phyloP scores from a whole-genome alignment of 345 rosid genomes.

The Abelmoschus esculentus region DNA sequence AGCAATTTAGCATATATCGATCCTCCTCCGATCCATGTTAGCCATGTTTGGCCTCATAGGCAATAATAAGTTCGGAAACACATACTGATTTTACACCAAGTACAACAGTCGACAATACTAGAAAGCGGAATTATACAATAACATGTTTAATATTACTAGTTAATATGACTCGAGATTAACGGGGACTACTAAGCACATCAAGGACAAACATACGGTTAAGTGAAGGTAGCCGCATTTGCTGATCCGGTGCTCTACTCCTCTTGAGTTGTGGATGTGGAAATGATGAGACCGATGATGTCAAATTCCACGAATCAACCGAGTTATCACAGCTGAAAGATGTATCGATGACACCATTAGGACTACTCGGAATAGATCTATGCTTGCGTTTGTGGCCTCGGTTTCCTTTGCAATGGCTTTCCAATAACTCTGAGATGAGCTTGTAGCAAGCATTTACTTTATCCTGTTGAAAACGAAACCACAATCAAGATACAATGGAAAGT shows the following conservation, averaged over 20 bases:
- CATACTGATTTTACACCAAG: constrained; percentile 17
- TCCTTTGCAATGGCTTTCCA: constrained; percentile 24
- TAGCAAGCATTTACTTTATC: constrained; percentile 55
- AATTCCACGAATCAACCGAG: constrained; percentile 57
- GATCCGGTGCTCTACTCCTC: constrained; percentile 57
- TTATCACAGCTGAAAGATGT: constrained; percentile 54
- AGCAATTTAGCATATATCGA: background rate
- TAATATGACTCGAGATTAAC: constrained; percentile 21
- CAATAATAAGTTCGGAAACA: constrained; percentile 15
- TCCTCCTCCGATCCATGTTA: constrained; percentile 8
- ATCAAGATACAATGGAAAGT: background rate
- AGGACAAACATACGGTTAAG: constrained; percentile 44
- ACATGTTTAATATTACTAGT: constrained; percentile 15
- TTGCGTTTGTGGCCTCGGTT: constrained; percentile 41
- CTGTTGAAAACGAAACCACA: constrained; percentile 26
- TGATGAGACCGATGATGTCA: constrained; percentile 37
- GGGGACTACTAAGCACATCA: constrained; percentile 64
- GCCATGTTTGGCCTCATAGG: constrained; percentile 9
- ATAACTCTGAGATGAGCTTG: constrained; percentile 41
- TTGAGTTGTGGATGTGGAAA: constrained; percentile 40
- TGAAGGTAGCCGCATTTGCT: constrained; percentile 60
- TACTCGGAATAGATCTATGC: constrained; percentile 28
- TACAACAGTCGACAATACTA: constrained; percentile 9
- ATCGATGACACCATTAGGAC: constrained; percentile 57
- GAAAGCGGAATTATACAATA: constrained; percentile 9